These are phyloP conservation scores for Xylaria sp. DNA, from an alignment of 2,329 filamentous ascomycete species.

Conservation along the genomic window DNA sequence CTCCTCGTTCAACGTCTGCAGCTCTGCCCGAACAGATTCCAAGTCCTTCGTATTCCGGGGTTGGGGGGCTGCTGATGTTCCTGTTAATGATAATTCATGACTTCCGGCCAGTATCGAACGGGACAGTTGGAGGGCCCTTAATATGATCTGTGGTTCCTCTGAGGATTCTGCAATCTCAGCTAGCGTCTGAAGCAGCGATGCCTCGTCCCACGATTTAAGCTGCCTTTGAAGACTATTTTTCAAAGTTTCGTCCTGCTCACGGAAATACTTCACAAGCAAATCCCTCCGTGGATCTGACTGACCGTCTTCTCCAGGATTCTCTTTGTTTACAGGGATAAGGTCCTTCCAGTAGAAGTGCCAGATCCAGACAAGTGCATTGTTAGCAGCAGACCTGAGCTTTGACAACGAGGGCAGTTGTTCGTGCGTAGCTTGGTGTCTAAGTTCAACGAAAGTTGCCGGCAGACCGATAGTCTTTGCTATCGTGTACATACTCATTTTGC, in stretches of 20 bases:
- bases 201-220: slow-evolving; percentile 51
- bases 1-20: slow-evolving; percentile 41
- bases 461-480: slow-evolving; percentile 74
- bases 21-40: slow-evolving; percentile 42
- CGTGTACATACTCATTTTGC: slow-evolving; percentile 77
- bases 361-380: slow-evolving; percentile 81
- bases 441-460: slow-evolving; percentile 84
- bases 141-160: slow-evolving; percentile 56
- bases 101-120: slow-evolving; percentile 52
- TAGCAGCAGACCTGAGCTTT: slow-evolving; percentile 75
- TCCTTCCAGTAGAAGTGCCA: slow-evolving; percentile 88
- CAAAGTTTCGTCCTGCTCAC: slow-evolving; percentile 39
- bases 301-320: slow-evolving; percentile 10
- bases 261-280: slow-evolving; percentile 53
- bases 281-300: slow-evolving; percentile 46
- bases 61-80: background rate
- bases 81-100: slow-evolving; percentile 18
- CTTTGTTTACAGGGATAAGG: slow-evolving; percentile 45
- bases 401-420: slow-evolving; percentile 82
- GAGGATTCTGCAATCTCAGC: slow-evolving; percentile 53
- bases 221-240: slow-evolving; percentile 45
- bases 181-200: slow-evolving; percentile 51
- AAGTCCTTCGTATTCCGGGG: slow-evolving; percentile 32
- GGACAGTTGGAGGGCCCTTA: slow-evolving; percentile 58
- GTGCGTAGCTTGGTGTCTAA: slow-evolving; percentile 90